Evolutionary conservation across 1,284 basidiomycete species (phyloP), one percentile per base, ranked within the genome.

Genomic region (Wallemia mellicola): DNA sequence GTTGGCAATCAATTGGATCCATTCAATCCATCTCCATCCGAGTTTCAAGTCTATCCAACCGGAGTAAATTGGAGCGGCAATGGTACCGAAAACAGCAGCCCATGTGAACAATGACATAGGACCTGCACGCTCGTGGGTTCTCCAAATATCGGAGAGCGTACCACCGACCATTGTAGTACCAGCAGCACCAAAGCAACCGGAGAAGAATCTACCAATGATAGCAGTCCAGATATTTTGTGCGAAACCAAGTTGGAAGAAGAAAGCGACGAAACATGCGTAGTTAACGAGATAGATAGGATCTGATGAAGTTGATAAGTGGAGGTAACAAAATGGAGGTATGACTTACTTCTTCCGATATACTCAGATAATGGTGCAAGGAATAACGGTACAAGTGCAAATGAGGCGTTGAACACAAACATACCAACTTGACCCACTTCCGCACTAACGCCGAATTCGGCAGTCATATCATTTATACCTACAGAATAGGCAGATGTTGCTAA

Each of bases 21-120:
- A 67, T 62, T 69, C 64, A 38, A 68, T 67, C 66, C 67, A 68
- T 27, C 68, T 61, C 69, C 69, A 70, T 3, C 68, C 68, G 61
- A 65, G 61, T 19, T 63, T 59, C 57, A 64, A 55, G 38, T 66
- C 63, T 55, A 70, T 69, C 64, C 65, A 68, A 17, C 65, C 65
- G n/a, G 63, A 65, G 62, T 66, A 65, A 17, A 64, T 60, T 22
- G 66, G 66, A n/a, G 65, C 64, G 38, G 62, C 64, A 27, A 66
- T 63, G 33, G 66, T 67, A 58, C 62, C 63, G 48, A 67, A 64
- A 25, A 69, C 63, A 25, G 69, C 69, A 22, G 62, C 61, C n/a
- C 69, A 67, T 1, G 67, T 68, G 64, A 70, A 70, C 60, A 65
- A 64, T 2, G 63, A 62, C 63, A 69, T 67, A 17, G 68, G 68